Conservation (phyloP, 2,329 filamentous ascomycete species). For the Fusarium sterilihyphosum region DNA sequence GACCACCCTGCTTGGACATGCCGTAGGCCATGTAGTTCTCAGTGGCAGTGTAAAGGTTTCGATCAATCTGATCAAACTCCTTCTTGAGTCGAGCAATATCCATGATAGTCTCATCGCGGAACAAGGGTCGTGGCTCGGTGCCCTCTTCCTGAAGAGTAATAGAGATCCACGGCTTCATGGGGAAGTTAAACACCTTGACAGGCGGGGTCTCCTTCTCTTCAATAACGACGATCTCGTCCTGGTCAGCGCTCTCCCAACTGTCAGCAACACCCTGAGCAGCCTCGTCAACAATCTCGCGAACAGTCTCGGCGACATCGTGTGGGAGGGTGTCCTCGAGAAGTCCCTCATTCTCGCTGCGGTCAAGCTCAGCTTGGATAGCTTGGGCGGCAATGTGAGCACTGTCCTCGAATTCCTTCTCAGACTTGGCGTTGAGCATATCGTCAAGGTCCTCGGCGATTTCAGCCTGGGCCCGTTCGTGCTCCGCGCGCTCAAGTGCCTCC, state of each 20-base stretch:
- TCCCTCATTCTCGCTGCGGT: conserved; percentile 62
- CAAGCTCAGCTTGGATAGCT: conserved; percentile 63
- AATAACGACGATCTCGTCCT: conserved; percentile 70
- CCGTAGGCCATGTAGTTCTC: conserved; percentile 94
- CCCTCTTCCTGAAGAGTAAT: conserved; percentile 75
- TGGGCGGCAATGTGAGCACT: conserved; percentile 57
- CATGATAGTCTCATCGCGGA: conserved; percentile 84
- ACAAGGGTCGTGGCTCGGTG: conserved; percentile 66
- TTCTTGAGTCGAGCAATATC: conserved; percentile 96
- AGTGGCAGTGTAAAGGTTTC: conserved; percentile 89
- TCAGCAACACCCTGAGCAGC: conserved; percentile 73
- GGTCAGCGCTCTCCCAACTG: conserved; percentile 90
- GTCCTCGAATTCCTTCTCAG: conserved; percentile 64
- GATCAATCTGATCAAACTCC: conserved; percentile 96
- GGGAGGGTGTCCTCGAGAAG: conserved; percentile 61
- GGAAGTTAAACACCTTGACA: conserved; percentile 92
- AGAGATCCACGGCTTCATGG: conserved; percentile 94
- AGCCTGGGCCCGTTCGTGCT: conserved; percentile 59
- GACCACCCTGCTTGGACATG: conserved; percentile 90
- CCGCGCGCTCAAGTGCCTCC: conserved; percentile 69
- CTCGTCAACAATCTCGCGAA: conserved; percentile 54
- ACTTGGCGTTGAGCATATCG: conserved; percentile 60
- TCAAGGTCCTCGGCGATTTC: conserved; percentile 59
- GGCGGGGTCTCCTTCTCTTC: conserved; percentile 73
- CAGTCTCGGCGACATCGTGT: conserved; percentile 52